Base-by-base conservation (phyloP, 179 eudicot genomes). In the Heliamphora pulchella region DNA sequence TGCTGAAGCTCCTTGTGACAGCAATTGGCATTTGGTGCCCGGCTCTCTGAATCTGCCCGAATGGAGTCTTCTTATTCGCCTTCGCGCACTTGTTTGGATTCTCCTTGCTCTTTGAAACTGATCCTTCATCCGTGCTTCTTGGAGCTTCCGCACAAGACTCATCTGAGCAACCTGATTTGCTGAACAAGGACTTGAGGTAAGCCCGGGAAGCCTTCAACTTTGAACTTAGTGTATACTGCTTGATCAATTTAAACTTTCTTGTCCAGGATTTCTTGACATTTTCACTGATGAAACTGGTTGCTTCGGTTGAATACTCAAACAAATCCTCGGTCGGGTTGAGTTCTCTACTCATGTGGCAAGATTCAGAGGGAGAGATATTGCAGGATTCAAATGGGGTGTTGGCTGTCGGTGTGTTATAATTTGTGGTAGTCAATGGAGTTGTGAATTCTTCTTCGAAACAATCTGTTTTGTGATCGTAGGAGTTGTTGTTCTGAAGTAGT, bases 361-460 rank as follows among this genome's bases (percentile, higher is more conserved):
- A 92, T 18, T 88, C 89, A 4, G 75, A 78, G 22, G 97, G 98
- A 17, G 98, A 90, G 39, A 89, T 78, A 75, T 87, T 89, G 87
- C 98, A 93, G 4, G 98, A 93, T 59, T 91, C 90, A 20, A 87
- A 87, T 17, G 98, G 98, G 18, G 96, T 91, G 64, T 81, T 84
- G 58, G 63, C 71, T 50, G 69, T 71, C 46, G 84, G 82, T 1
- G 93, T 91, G n/a, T 84, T 87, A 66, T 85, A 78, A 31, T 85
- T 78, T 44, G 85, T 84, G 17, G 88, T 87, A 66, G 84, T 84
- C 62, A 88, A 82, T 50, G 93, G 93, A 58, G 97, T 92, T 76
- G 81, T 82, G 65, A 89, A 92, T 15, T 73, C 72, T 71, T 91
- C 87, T 14, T 81, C 83, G 17, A 70, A 81, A 15, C 58, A 7